Evolutionary conservation across 2,329 filamentous ascomycete genomes (phyloP), one percentile per base, ranked within the genome.

Genomic region (Xylaria digitata): DNA sequence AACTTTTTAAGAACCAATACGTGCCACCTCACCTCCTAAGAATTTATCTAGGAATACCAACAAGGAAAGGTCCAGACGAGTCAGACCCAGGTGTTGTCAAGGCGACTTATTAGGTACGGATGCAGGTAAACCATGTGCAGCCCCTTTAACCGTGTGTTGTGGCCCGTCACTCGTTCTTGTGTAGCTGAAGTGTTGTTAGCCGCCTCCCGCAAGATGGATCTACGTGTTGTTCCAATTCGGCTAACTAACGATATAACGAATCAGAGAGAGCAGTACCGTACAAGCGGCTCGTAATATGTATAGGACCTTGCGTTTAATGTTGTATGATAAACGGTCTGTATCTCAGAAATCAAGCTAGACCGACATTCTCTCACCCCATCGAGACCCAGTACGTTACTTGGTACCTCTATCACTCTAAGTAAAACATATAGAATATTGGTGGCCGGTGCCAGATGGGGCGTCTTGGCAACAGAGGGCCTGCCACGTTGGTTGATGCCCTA

Each of bases 401-500:
- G 9, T 37, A 9, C 17, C 45, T 48, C 50, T 32, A 62, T 49
- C 57, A 7, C 34, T 19, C 26, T 13, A 43, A 40, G 42, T 11
- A 5, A 46, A 49, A n/a, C 45, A 23, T 45, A 11, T 32, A 15
- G 45, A 45, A 60, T 26, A 48, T 56, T 45, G 57, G 63, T 56
- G 62, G 37, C 52, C 60, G 40, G 45, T 45, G 55, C 56, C 30
- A 34, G 46, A 68, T 26, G 56, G 59, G 48, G 37, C 53, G 42
- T 53, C 57, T 60, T 58, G 64, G 56, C 67, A 69, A 66, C 60
- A 53, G 71, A 70, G 56, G 61, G 52, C 21, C 66, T 73, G 75
- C 75, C 75, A 76, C 75, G 75, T 76, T 72, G 70, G 64, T 67
- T 70, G 66, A 61, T 74, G 70, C 67, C 69, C 58, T 71, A 68